phyloP scores from a whole-genome alignment of 2,329 filamentous ascomycete species.

The Botrytis squamosa region DNA sequence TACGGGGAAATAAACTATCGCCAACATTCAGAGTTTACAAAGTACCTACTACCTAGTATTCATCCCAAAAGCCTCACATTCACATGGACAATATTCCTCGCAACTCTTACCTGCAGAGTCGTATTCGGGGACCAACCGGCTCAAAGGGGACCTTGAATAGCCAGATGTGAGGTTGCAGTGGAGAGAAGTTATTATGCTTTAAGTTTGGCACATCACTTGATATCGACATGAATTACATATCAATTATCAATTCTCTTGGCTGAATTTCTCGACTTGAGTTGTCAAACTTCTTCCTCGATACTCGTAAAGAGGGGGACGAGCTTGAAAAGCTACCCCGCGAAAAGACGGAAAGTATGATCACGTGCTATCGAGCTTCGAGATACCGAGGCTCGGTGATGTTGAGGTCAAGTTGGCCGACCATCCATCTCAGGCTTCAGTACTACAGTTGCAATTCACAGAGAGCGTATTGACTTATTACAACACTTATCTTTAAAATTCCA shows the following conservation, averaged over 20 bases:
- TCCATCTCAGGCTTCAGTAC: background rate
- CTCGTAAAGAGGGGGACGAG: background rate
- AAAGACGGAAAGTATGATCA: background rate
- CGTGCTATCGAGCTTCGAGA: background rate
- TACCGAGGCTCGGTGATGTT: conserved; percentile 14
- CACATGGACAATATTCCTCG: background rate
- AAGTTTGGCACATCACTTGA: background rate
- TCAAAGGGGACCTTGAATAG: background rate
- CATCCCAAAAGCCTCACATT: background rate
- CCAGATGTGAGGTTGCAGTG: background rate
- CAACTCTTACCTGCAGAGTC: background rate
- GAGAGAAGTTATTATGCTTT: background rate
- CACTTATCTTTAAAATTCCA: background rate
- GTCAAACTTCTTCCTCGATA: background rate
- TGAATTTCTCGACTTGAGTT: background rate
- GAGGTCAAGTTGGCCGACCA: background rate
- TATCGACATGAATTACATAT: background rate
- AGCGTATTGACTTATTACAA: background rate
- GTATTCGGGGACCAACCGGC: background rate
- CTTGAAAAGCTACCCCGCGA: background rate
- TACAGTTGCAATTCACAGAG: background rate
- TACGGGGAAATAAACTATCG: background rate
- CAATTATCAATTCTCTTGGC: background rate
- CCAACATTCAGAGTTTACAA: background rate
- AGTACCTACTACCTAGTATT: background rate